These are phyloP conservation scores for Croton laevigatus DNA, from an alignment of 441 rosid genomes.

Conservation along the genomic window DNA sequence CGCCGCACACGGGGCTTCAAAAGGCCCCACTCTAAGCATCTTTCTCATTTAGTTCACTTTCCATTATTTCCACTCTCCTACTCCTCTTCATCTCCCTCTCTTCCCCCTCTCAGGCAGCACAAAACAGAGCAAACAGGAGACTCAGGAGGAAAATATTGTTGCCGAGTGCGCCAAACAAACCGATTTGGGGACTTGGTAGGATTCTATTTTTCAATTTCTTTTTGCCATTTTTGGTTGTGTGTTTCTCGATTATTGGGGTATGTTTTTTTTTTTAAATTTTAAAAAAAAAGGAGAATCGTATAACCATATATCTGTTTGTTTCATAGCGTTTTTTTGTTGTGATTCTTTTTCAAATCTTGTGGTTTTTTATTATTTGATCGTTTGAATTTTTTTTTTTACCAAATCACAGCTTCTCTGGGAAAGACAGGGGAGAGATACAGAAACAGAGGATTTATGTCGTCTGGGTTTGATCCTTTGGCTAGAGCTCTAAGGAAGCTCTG, in stretches of 20 bases:
- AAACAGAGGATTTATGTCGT: slow-evolving; percentile 39
- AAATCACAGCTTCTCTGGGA: neutral
- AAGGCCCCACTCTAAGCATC: neutral
- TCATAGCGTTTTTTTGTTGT: neutral
- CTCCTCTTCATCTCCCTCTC: neutral
- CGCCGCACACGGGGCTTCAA: neutral
- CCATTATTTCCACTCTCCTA: no score
- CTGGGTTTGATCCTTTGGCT: slow-evolving; percentile 29
- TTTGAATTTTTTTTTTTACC: neutral
- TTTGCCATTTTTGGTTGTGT: neutral
- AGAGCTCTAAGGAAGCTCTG: slow-evolving; percentile 45
- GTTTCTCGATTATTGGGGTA: neutral
- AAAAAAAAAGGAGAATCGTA: neutral
- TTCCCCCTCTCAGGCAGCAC: neutral
- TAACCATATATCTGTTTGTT: neutral
- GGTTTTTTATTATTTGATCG: neutral
- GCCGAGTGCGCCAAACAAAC: no score
- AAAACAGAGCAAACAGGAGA: neutral
- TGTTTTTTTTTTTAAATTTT: neutral
- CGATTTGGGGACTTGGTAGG: neutral
- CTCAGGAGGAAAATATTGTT: no score
- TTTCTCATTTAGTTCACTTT: neutral
- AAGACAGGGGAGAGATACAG: neutral
- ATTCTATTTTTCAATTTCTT: neutral
- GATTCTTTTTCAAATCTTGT: neutral